phyloP scores from a whole-genome alignment of 2,329 filamentous ascomycete genomes.

The Penicillium concentricum region DNA sequence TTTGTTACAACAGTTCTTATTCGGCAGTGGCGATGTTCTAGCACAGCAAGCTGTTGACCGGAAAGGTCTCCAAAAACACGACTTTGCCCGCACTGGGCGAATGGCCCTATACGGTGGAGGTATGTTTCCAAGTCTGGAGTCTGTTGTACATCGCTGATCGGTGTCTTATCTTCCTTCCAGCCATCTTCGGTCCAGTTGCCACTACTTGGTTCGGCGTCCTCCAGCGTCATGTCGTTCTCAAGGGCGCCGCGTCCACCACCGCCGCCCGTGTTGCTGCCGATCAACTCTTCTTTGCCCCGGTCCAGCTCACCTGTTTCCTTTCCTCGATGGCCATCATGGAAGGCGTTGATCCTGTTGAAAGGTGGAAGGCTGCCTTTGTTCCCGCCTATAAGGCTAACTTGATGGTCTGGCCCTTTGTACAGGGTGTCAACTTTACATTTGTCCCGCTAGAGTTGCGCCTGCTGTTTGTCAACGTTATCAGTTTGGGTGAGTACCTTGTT shows the following conservation, averaged over 20 bases:
- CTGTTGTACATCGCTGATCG: background rate
- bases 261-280: constrained; percentile 75
- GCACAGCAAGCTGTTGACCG: constrained; percentile 90
- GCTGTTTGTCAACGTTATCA: constrained; percentile 81
- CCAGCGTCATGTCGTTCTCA: constrained; percentile 65
- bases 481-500: constrained; percentile 54
- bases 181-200: constrained; percentile 81
- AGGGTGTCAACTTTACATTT: constrained; percentile 83
- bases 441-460: constrained; percentile 81
- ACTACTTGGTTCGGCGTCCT: constrained; percentile 85
- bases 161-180: constrained; percentile 32
- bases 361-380: constrained; percentile 69
- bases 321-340: constrained; percentile 81
- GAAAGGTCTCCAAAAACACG: constrained; percentile 73
- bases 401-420: constrained; percentile 82
- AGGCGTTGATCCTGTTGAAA: constrained; percentile 64
- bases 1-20: constrained; percentile 62
- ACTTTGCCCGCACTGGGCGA: constrained; percentile 51
- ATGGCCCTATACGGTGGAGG: constrained; percentile 52
- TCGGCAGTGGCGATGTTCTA: constrained; percentile 85
- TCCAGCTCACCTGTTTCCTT: constrained; percentile 78
- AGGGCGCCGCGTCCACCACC: constrained; percentile 66
- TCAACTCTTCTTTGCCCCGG: constrained; percentile 80
- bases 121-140: constrained; percentile 25
- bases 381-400: constrained; percentile 78